Percentiles rank a stretch among this genome's conserved stretches.
These are phyloP conservation scores for Takakia lepidozioides DNA, from an alignment of 225 moss, liverwort and hornwort genomes.

Conservation along the genomic window DNA sequence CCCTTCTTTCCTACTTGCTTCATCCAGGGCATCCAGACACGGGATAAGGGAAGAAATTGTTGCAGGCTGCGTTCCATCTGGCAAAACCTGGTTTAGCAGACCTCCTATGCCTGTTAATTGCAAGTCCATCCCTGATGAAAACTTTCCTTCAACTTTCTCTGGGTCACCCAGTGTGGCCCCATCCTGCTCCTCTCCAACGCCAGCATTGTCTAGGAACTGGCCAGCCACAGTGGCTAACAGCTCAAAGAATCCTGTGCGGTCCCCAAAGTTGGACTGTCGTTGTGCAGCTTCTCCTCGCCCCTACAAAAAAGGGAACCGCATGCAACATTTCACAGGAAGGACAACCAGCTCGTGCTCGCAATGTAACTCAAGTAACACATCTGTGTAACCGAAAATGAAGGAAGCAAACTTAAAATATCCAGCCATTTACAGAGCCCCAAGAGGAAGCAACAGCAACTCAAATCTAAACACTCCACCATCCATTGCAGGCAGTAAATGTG, in stretches of 20 bases:
- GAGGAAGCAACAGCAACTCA: too few species aligned
- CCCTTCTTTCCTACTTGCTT: conserved; percentile 11
- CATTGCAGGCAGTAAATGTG: too few species aligned
- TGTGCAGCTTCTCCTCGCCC: conserved; percentile 16
- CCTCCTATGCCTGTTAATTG: conserved; percentile 1
- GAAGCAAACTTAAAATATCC: too few species aligned
- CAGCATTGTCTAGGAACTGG: conserved; percentile 44
- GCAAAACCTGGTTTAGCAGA: conserved; percentile 5
- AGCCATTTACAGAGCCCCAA: too few species aligned
- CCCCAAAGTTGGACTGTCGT: conserved; percentile 8
- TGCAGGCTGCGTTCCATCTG: conserved; percentile 16
- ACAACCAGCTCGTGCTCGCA: too few species aligned
- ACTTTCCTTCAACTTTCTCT: conserved; percentile 8
- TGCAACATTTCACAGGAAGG: too few species aligned
- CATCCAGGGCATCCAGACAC: conserved; percentile 5
- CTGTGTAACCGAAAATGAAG: too few species aligned
- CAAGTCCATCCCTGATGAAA: conserved; percentile 3
- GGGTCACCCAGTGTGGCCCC: not conserved
- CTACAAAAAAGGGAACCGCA: conserved; percentile 7
- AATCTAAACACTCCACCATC: too few species aligned
- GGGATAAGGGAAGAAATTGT: conserved; percentile 3
- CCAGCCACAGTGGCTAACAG: conserved; percentile 57
- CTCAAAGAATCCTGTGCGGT: conserved; percentile 32
- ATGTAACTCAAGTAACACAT: too few species aligned
- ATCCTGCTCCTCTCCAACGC: conserved; percentile 22